phyloP scores from a whole-genome alignment of 352 stramenopile genomes.

The Globisporangium ultimum region DNA sequence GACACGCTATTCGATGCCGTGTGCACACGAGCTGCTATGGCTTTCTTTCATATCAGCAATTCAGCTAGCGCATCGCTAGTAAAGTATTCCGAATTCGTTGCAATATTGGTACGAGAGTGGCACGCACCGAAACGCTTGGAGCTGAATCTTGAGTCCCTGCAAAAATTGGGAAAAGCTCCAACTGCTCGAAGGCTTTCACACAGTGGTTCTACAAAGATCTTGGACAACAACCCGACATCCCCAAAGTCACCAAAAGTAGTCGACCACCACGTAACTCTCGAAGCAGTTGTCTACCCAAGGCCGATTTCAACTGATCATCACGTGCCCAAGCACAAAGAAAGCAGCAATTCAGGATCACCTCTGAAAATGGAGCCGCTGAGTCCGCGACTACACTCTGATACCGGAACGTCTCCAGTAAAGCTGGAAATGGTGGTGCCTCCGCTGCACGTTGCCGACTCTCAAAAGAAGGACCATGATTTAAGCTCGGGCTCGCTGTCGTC shows the following conservation, averaged over 20 bases:
- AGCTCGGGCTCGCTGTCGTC: background rate
- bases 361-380: conserved; percentile 35
- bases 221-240: conserved; percentile 8
- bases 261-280: conserved; percentile 5
- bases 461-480: background rate
- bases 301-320: conserved; percentile 17
- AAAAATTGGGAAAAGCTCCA: conserved; percentile 28
- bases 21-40: conserved; percentile 52
- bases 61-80: conserved; percentile 10
- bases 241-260: conserved; percentile 3
- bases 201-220: conserved; percentile 1
- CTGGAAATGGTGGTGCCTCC: conserved; percentile 4
- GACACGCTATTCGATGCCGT: conserved; percentile 42
- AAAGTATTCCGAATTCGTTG: conserved; percentile 40
- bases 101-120: conserved; percentile 46
- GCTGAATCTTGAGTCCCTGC: conserved; percentile 68
- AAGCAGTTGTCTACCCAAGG: conserved; percentile 11
- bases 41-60: conserved; percentile 52
- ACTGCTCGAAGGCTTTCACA: conserved; percentile 14
- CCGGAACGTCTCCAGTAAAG: conserved; percentile 11
- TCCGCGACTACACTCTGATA: conserved; percentile 7
- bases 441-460: background rate
- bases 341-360: conserved; percentile 15
- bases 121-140: conserved; percentile 59
- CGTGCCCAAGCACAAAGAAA: conserved; percentile 22